These are phyloP conservation scores for Rhododendron ovatum DNA, from an alignment of 148 eudicot genomes.

Conservation along the genomic window DNA sequence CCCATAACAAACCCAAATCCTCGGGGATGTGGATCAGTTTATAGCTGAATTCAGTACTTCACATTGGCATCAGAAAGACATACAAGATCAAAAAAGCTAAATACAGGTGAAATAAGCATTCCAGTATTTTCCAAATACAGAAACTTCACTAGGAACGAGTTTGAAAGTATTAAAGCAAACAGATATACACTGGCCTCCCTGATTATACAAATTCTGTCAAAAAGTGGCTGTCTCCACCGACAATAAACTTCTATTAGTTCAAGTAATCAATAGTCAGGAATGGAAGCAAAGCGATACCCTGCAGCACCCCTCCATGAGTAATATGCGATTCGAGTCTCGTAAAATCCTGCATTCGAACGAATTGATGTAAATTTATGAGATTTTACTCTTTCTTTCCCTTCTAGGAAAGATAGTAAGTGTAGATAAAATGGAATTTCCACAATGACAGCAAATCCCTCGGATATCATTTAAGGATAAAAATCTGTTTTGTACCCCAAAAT, in stretches of 20 bases:
- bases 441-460: background rate
- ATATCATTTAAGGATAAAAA: too few species aligned
- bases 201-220: background rate
- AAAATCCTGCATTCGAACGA: conserved; percentile 56
- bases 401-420: background rate
- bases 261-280: conserved; percentile 65
- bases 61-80: background rate
- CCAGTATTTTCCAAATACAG: background rate
- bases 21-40: background rate
- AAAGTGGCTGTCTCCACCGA: background rate
- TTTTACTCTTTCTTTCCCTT: background rate
- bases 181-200: background rate
- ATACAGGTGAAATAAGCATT: background rate
- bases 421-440: background rate
- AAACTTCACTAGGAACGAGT: background rate
- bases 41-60: background rate
- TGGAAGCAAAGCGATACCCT: conserved; percentile 82
- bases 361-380: background rate
- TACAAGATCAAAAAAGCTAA: background rate
- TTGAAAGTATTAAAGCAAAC: background rate
- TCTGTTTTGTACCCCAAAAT: too few species aligned
- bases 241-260: background rate
- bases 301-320: conserved; percentile 98
- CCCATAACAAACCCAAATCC: background rate
- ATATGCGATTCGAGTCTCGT: conserved; percentile 91